Conservation (phyloP, 2,329 filamentous ascomycete species). For the Colletotrichum sp. region DNA sequence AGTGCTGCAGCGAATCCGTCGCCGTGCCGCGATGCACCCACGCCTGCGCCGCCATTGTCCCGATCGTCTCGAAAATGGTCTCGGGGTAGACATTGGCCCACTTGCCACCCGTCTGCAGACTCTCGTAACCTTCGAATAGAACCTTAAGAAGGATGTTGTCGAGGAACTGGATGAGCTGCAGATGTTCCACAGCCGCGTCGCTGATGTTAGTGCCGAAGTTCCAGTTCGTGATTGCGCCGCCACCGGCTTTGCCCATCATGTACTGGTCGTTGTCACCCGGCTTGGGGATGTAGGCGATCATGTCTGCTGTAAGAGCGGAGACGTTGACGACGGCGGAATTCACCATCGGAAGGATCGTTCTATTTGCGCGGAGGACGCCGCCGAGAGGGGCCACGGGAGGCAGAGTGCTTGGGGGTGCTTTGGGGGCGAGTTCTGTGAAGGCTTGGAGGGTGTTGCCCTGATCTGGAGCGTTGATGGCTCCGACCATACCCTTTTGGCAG, state of each 20-base stretch:
- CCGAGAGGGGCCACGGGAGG: slow-evolving; percentile 35
- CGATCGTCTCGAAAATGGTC: slow-evolving; percentile 35
- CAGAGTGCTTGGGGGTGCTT: slow-evolving; percentile 36
- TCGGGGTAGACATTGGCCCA: slow-evolving; percentile 37
- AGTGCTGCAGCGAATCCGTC: slow-evolving; percentile 38
- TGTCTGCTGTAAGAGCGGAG: slow-evolving; percentile 23
- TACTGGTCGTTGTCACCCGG: slow-evolving; percentile 25
- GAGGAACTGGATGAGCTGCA: slow-evolving; percentile 34
- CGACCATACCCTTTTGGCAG: slow-evolving; percentile 50
- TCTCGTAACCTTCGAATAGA: slow-evolving; percentile 34
- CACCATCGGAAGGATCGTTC: slow-evolving; percentile 30
- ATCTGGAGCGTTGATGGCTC: slow-evolving; percentile 47
- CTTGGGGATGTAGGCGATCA: background rate
- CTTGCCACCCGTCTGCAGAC: slow-evolving; percentile 29
- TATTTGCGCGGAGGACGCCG: slow-evolving; percentile 38
- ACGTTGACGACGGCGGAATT: slow-evolving; percentile 32
- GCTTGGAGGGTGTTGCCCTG: slow-evolving; percentile 42
- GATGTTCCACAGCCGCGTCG: slow-evolving; percentile 34
- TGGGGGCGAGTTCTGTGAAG: slow-evolving; percentile 37
- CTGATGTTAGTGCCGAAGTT: slow-evolving; percentile 34
- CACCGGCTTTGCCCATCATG: slow-evolving; percentile 37
- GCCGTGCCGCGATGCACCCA: slow-evolving; percentile 39
- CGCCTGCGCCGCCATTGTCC: slow-evolving; percentile 36
- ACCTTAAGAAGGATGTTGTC: slow-evolving; percentile 37
- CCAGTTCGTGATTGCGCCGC: slow-evolving; percentile 35